Evolutionary conservation across 179 eudicot genomes (phyloP).

Genomic region (Silene coronaria): DNA sequence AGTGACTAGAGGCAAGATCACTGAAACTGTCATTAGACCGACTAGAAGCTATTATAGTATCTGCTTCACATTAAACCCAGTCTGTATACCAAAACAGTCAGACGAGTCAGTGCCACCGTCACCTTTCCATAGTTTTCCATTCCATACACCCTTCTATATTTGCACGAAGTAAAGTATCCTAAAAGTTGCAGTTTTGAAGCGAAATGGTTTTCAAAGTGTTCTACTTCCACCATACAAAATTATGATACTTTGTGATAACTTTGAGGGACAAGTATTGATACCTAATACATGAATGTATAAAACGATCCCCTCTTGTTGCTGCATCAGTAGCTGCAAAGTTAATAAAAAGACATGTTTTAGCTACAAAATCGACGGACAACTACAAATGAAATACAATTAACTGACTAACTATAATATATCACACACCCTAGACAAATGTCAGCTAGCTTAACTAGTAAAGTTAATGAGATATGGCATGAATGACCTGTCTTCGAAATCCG

Average conservation of each 20-base stretch:
- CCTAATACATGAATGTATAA: constrained; percentile 9
- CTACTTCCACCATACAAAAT: neutral
- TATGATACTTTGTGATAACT: no score
- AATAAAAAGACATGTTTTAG: neutral
- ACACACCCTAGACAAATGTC: no score
- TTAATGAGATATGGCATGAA: no score
- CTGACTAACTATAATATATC: neutral
- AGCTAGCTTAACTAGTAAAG: no score
- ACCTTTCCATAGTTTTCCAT: no score
- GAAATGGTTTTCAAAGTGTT: neutral
- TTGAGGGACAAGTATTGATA: neutral
- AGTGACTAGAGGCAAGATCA: no score
- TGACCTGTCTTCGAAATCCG: no score
- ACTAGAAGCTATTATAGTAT: no score
- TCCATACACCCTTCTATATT: neutral
- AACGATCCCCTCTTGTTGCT: constrained; percentile 22
- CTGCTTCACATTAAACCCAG: no score
- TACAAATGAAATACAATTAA: neutral
- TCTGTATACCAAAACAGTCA: no score
- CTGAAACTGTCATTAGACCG: no score
- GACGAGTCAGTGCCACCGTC: no score
- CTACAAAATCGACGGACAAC: neutral
- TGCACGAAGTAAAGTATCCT: neutral
- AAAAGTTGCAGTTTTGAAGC: constrained; percentile 1
- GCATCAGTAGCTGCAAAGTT: constrained; percentile 63